Base-by-base conservation (phyloP, 2,329 filamentous ascomycete genomes). In the Monilinia fructicola region DNA sequence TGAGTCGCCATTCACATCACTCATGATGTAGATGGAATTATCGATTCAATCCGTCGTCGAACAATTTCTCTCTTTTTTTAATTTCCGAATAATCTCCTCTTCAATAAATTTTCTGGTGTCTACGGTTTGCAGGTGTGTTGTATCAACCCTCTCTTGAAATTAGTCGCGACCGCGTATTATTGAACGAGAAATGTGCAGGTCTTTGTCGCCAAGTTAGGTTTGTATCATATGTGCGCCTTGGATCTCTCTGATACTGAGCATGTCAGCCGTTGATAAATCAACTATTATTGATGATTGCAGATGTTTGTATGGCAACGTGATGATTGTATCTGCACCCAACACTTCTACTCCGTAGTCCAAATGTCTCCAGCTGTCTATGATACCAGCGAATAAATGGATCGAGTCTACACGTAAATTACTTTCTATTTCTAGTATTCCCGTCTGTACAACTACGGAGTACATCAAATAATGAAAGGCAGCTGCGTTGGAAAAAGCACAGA, bases 1-100 rank as follows among this genome's bases (percentile, higher is more conserved):
- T 42, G 72, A 67, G 59, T 75, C 74, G 44, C 73, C 74, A 60
- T 76, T 76, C 58, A 73, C 68, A 68, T 76, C 75, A 63, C 72
- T 73, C 74, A 76, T 76, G 44, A 26, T 71, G 44, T 31, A 21
- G 28, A 21, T 50, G 5, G 14, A 6, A 16, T 16, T 5, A 16
- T 42, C 38, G 7, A 40, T 12, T 40, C 12, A 14, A 11, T 40
- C 40, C 40, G 12, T 42, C 40, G 40, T 16, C 12, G 12, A 5
- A 42, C 6, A 42, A 42, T 0, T 4, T 35, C 31, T 35, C 5
- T n/a, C n/a, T n/a, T n/a, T n/a, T n/a, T n/a, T n/a, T n/a, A n/a
- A n/a, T n/a, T 35, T 35, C 5, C 31, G 31, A 35, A 35, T 35
- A 35, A 6, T 35, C 5, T 35, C 31, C 31, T 6, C 31, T 0